These are phyloP conservation scores for Aegilops speltoides DNA, from an alignment of 176 grass and related monocot species.

Conservation along the genomic window DNA sequence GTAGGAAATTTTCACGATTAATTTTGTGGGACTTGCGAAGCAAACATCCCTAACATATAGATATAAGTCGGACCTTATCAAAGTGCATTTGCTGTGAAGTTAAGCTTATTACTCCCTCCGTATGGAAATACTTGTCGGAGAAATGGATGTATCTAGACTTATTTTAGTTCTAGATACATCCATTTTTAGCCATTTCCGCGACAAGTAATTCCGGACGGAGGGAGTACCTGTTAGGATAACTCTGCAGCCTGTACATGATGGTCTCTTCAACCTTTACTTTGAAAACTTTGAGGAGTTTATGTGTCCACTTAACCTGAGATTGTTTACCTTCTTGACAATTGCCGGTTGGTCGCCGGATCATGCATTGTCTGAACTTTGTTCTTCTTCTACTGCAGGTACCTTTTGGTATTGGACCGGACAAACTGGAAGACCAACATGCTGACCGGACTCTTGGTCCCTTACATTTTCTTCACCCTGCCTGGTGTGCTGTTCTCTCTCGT, in stretches of 20 bases:
- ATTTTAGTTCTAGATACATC: too few relatives aligned
- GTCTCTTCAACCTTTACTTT: background rate
- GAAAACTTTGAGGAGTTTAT: background rate
- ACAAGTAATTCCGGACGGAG: too few relatives aligned
- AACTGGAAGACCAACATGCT: conserved; percentile 99
- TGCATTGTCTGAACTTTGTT: background rate
- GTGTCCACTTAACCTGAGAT: background rate
- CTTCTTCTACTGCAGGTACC: conserved; percentile 54
- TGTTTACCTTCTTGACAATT: background rate
- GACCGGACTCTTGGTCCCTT: conserved; percentile 84
- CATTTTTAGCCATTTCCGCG: too few relatives aligned
- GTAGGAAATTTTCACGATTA: background rate
- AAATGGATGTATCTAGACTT: too few relatives aligned
- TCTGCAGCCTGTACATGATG: too few relatives aligned
- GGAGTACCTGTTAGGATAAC: too few relatives aligned
- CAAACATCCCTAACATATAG: too few relatives aligned
- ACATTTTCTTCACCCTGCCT: conserved; percentile 90
- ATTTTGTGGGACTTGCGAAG: background rate
- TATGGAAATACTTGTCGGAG: too few relatives aligned
- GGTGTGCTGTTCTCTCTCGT: conserved; percentile 59
- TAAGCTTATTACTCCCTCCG: background rate
- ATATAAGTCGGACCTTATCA: background rate
- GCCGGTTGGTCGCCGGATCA: accelerated
- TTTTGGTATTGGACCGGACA: conserved; percentile 85
- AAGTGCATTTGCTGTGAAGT: background rate